These are phyloP conservation scores for Entamoeba invadens DNA, from an alignment of 208 protist species.

Conservation along the genomic window DNA sequence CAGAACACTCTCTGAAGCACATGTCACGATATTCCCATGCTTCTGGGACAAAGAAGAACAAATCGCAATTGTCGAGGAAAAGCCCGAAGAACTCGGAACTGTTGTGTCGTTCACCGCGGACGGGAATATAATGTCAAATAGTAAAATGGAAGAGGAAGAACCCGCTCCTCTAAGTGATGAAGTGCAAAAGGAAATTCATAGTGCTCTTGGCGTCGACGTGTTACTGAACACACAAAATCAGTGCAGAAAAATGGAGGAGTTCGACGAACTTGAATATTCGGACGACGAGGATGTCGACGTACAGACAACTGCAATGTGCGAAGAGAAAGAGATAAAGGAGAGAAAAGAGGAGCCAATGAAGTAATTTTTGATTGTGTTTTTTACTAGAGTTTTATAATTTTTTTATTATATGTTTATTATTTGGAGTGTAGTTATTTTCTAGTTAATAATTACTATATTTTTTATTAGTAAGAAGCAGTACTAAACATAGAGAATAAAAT, in stretches of 20 bases:
- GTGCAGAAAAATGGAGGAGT: background rate
- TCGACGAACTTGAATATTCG: no score
- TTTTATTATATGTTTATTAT: no score
- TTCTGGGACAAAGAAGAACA: background rate
- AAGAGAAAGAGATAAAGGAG: no score
- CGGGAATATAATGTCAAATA: background rate
- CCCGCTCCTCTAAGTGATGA: background rate
- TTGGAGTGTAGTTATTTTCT: no score
- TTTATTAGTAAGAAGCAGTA: no score
- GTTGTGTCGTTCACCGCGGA: background rate
- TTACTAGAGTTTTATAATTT: no score
- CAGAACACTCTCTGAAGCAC: background rate
- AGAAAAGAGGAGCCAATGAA: no score
- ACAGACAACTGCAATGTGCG: no score
- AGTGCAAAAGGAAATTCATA: background rate
- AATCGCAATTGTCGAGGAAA: background rate
- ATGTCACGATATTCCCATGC: background rate
- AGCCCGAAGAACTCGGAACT: background rate
- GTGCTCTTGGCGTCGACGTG: background rate
- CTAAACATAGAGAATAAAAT: no score
- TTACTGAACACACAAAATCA: background rate
- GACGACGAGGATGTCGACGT: no score
- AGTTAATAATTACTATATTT: no score
- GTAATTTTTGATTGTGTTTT: no score
- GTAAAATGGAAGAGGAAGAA: background rate